Base-by-base conservation (phyloP, 2,329 filamentous ascomycete genomes). In the Mariannaea sp. region DNA sequence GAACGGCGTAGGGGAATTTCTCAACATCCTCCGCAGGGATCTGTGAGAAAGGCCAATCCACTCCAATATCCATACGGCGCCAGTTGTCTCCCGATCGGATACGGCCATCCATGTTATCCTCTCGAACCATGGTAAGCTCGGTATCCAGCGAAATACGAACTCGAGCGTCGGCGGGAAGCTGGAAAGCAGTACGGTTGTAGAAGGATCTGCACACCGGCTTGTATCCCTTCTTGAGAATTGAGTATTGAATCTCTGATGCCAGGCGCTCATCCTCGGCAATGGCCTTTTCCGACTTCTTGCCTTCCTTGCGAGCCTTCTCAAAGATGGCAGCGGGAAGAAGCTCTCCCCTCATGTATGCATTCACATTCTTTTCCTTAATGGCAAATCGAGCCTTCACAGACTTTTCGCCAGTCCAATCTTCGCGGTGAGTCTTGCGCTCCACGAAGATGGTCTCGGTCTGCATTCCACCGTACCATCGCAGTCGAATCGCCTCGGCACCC, bases 371-470 rank as follows among this genome's bases (percentile, higher is more conserved):
- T 77, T 99, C 94, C 77, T 99, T 97, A 60, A 94, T 80, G 7
- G 89, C 82, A 69, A 99, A 99, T 36, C 94, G 89, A 36, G 94
- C 93, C 77, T 99, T 99, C 75, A 99, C 94, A 2, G 93, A 97
- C 76, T 97, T 96, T 72, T 99, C 94, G 53, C 94, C 94, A 0
- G 94, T 99, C 94, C 94, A 99, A 72, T 99, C 94, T 73, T 99
- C 94, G 32, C 94, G 88, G 77, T 99, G 94, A 1, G 94, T 99
- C 76, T 99, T 99, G 58, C 94, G 85, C 78, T 99, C 94, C 19
- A 99, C 88, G 68, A 97, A 99, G 52, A 97, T 95, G 49, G 90
- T 94, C 69, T 97, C 92, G 47, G 80, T 91, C 65, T 94, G 86
- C 93, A 99, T 97, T 35, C 90, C 92, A 55, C 94, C 94, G 68